These are phyloP conservation scores for Lophium mytilinum DNA, from an alignment of 495 filamentous ascomycete genomes.

Conservation along the genomic window DNA sequence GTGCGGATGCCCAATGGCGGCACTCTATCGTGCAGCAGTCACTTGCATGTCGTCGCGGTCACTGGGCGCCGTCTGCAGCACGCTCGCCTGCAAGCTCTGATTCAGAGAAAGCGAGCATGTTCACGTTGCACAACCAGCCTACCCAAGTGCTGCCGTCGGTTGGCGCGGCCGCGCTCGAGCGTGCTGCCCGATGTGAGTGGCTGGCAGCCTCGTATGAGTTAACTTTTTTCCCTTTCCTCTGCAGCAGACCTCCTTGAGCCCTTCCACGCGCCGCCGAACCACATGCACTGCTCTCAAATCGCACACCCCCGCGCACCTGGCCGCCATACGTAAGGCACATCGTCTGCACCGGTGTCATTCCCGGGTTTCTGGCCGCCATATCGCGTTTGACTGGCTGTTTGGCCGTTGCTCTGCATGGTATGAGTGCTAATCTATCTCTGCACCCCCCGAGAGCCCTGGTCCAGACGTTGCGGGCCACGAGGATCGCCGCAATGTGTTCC, in stretches of 20 bases:
- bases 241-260: background rate
- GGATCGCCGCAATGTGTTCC: slow-evolving; percentile 14
- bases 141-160: slow-evolving; percentile 16
- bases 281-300: slow-evolving; percentile 9
- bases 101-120: slow-evolving; percentile 8
- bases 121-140: slow-evolving; percentile 21
- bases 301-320: slow-evolving; percentile 11
- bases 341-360: slow-evolving; percentile 6
- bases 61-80: slow-evolving; percentile 18
- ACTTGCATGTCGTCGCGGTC: slow-evolving; percentile 23
- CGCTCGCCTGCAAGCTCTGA: slow-evolving; percentile 4
- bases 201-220: slow-evolving; percentile 1
- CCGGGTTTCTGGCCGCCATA: slow-evolving; percentile 21
- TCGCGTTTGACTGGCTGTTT: slow-evolving; percentile 12
- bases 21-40: slow-evolving; percentile 27
- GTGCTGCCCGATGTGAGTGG: slow-evolving; percentile 5
- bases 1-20: slow-evolving; percentile 17
- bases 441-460: slow-evolving; percentile 18
- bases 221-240: slow-evolving; percentile 1
- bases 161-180: slow-evolving; percentile 4
- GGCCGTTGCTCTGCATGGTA: background rate
- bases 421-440: slow-evolving; percentile 6
- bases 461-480: slow-evolving; percentile 22
- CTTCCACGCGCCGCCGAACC: slow-evolving; percentile 4
- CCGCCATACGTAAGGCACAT: slow-evolving; percentile 9